phyloP scores from a whole-genome alignment of 2,329 filamentous ascomycete genomes.

The Mycosphaerella sp. region DNA sequence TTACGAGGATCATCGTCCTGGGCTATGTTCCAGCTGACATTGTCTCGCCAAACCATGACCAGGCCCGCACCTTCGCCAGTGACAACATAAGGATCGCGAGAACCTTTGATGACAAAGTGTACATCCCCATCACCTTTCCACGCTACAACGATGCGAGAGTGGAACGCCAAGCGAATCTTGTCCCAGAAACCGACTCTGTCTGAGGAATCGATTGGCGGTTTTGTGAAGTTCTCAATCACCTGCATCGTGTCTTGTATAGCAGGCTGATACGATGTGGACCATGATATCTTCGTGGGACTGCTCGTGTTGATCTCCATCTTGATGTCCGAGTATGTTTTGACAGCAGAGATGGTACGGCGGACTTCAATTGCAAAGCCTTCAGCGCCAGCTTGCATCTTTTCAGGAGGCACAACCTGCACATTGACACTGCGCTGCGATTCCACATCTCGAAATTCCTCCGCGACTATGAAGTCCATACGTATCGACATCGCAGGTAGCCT shows the following conservation, averaged over 20 bases:
- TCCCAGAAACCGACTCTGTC: slow-evolving; percentile 98
- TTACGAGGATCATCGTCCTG: slow-evolving; percentile 79
- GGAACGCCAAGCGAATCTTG: slow-evolving; percentile 90
- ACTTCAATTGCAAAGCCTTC: slow-evolving; percentile 77
- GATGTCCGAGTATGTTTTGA: slow-evolving; percentile 95
- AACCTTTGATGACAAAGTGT: slow-evolving; percentile 80
- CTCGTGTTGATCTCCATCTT: slow-evolving; percentile 87
- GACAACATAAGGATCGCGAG: slow-evolving; percentile 86
- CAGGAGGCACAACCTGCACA: slow-evolving; percentile 76
- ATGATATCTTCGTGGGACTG: slow-evolving; percentile 86
- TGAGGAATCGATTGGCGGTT: slow-evolving; percentile 87
- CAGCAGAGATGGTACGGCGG: slow-evolving; percentile 81
- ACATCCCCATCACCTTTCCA: slow-evolving; percentile 97
- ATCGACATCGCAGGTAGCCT: slow-evolving; percentile 76
- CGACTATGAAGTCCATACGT: slow-evolving; percentile 87
- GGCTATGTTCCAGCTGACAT: slow-evolving; percentile 82
- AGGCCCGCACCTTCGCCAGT: slow-evolving; percentile 92
- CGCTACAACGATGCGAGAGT: slow-evolving; percentile 78
- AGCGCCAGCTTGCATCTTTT: slow-evolving; percentile 50
- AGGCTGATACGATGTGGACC: slow-evolving; percentile 96
- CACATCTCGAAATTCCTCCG: slow-evolving; percentile 79
- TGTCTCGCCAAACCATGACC: slow-evolving; percentile 96
- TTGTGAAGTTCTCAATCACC: slow-evolving; percentile 94
- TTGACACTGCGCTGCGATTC: slow-evolving; percentile 74
- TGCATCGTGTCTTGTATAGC: slow-evolving; percentile 99